Conservation (phyloP, 352 stramenopile species). For the Pythium myriotylum region DNA sequence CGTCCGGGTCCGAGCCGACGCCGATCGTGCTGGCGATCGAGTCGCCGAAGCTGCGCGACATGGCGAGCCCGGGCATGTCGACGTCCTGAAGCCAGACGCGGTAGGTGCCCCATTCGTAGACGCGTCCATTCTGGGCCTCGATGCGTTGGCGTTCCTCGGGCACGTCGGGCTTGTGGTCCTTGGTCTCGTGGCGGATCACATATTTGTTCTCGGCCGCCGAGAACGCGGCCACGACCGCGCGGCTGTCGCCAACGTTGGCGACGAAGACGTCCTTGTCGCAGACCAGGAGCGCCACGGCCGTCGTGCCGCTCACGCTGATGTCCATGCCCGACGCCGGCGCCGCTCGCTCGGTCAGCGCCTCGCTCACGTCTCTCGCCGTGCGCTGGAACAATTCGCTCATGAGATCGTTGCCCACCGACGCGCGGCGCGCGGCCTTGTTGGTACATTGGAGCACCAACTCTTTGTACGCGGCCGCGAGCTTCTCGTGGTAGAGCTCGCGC, state of each 20-base stretch:
- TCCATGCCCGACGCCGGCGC: constrained; percentile 48
- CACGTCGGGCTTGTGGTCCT: constrained; percentile 82
- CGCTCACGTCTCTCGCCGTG: constrained; percentile 40
- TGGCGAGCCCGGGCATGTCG: constrained; percentile 83
- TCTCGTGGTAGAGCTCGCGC: constrained; percentile 64
- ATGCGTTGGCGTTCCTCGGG: constrained; percentile 71
- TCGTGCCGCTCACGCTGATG: constrained; percentile 79
- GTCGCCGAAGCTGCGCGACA: constrained; percentile 85
- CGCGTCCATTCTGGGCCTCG: constrained; percentile 65
- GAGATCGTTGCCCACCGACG: constrained; percentile 42
- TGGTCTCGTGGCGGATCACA: constrained; percentile 59
- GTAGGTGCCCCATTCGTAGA: constrained; percentile 80
- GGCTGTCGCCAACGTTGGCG: constrained; percentile 77
- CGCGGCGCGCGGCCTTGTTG: constrained; percentile 2
- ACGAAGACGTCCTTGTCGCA: constrained; percentile 65
- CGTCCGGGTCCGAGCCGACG: constrained; percentile 72
- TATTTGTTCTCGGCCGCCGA: constrained; percentile 39
- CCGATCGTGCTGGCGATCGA: constrained; percentile 77
- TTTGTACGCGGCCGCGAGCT: constrained; percentile 45
- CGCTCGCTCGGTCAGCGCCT: constrained; percentile 36
- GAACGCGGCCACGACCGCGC: constrained; percentile 56
- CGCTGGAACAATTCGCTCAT: constrained; percentile 57
- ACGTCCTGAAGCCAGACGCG: constrained; percentile 87
- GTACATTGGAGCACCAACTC: constrained; percentile 29
- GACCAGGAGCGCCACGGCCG: constrained; percentile 65